phyloP scores from a whole-genome alignment of 257 asterid species.

The Voacanga thouarsii region DNA sequence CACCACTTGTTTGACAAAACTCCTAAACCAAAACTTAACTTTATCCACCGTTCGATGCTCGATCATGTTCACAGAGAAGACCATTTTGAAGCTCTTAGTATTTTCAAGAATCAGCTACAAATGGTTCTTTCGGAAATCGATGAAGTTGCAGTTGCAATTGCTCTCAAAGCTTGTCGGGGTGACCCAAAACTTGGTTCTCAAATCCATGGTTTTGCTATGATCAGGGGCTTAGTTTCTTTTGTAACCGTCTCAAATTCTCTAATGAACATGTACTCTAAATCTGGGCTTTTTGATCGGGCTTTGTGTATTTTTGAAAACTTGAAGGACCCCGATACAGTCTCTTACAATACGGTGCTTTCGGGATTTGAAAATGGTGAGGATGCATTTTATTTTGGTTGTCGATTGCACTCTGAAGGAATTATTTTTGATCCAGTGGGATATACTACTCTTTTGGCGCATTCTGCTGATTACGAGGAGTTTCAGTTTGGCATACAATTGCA shows the following conservation, averaged over 20 bases:
- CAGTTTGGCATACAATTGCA: constrained; percentile 61
- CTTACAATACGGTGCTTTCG: constrained; percentile 72
- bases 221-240: constrained; percentile 36
- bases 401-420: constrained; percentile 55
- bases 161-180: constrained; percentile 66
- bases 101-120: constrained; percentile 55
- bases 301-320: constrained; percentile 41
- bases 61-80: constrained; percentile 40
- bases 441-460: constrained; percentile 63
- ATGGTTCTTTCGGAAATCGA: constrained; percentile 48
- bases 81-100: constrained; percentile 44
- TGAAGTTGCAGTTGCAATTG: constrained; percentile 63
- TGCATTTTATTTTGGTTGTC: constrained; percentile 56
- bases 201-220: constrained; percentile 59
- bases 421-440: constrained; percentile 65
- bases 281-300: constrained; percentile 43
- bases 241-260: constrained; percentile 71
- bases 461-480: constrained; percentile 50
- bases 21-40: constrained; percentile 37
- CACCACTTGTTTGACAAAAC: constrained; percentile 55
- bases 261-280: constrained; percentile 77
- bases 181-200: constrained; percentile 49
- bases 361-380: constrained; percentile 55
- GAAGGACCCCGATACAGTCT: constrained; percentile 68
- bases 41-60: constrained; percentile 61